phyloP scores from a whole-genome alignment of 2,329 filamentous ascomycete genomes.

The Aspergillus clavatus region DNA sequence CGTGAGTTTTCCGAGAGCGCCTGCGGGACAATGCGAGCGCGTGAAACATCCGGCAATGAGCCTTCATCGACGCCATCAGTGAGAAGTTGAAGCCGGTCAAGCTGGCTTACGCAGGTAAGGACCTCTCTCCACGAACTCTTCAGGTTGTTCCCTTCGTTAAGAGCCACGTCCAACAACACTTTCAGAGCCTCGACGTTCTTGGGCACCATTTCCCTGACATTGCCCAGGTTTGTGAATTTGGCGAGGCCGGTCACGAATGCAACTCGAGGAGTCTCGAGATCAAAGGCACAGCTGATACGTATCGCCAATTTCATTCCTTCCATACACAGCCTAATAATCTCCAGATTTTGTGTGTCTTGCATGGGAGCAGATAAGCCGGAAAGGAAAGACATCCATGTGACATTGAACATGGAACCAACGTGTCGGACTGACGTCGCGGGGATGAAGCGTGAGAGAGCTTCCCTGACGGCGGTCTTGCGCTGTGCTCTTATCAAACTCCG shows the following conservation, averaged over 20 bases:
- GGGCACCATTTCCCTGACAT: slow-evolving; percentile 86
- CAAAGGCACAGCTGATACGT: slow-evolving; percentile 87
- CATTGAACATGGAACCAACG: slow-evolving; percentile 96
- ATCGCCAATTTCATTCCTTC: slow-evolving; percentile 94
- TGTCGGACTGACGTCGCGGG: slow-evolving; percentile 91
- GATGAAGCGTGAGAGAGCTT: slow-evolving; percentile 69
- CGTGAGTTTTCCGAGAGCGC: slow-evolving; percentile 53
- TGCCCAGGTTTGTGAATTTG: slow-evolving; percentile 93
- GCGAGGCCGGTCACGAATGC: slow-evolving; percentile 91
- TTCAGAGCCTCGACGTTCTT: slow-evolving; percentile 96
- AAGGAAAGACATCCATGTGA: slow-evolving; percentile 98
- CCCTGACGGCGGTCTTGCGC: slow-evolving; percentile 69
- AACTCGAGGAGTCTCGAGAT: slow-evolving; percentile 85
- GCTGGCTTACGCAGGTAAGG: slow-evolving; percentile 88
- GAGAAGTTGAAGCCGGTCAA: slow-evolving; percentile 91
- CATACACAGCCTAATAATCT: slow-evolving; percentile 86
- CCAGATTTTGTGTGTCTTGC: slow-evolving; percentile 87
- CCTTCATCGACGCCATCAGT: slow-evolving; percentile 92
- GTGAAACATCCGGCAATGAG: slow-evolving; percentile 84
- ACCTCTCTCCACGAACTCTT: slow-evolving; percentile 94
- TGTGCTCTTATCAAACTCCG: slow-evolving; percentile 90
- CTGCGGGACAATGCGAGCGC: slow-evolving; percentile 65
- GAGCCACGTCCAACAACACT: slow-evolving; percentile 82
- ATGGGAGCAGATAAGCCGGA: slow-evolving; percentile 90
- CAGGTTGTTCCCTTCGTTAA: slow-evolving; percentile 85